Base-by-base conservation (phyloP, 331 rosid genomes). In the Saraca asoca region DNA sequence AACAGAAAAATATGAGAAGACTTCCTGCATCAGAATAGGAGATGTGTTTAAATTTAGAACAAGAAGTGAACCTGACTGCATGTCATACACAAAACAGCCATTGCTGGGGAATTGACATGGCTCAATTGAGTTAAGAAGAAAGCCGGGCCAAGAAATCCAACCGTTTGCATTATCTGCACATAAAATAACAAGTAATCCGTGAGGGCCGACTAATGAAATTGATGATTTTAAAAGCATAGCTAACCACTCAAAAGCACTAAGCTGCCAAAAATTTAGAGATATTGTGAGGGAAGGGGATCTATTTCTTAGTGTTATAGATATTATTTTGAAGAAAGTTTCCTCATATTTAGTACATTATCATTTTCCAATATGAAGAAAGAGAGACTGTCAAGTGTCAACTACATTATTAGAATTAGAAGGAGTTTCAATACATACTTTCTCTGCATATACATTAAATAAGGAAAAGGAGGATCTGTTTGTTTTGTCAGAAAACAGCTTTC, bases 111-210 rank as follows among this genome's bases (percentile, higher is more conserved):
- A 73, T 88, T 62, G 12, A 90, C 45, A 51, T 88, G 97, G 86
- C 97, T 94, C 89, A 94, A 71, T 69, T 94, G 99, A 70, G 99
- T 90, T 44, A 94, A 80, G 91, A 94, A 94, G 84, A 94, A 94
- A 72, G 99, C 99, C 38, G 99, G 99, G 65, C 99, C 99, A 45
- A 94, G 95, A 85, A 94, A 94, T 51, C 99, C 99, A 77, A 94
- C 63, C 54, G 96, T 86, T 82, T 90, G 99, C 99, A 94, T 94
- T 75, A 90, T 85, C 99, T 94, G 85, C 71, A 62, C 66, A 62
- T 29, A 71, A 64, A 58, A 43, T 5, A 12, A 24, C 49, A 79
- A 49, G 50, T 55, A 67, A 24, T 54, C 8, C 2, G 45, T 58
- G 45, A 41, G 62, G 15, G 37, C 39, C 41, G n/a, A 71, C 34